phyloP scores from a whole-genome alignment of 2,329 filamentous ascomycete species.

The Cytospora schulzeri region DNA sequence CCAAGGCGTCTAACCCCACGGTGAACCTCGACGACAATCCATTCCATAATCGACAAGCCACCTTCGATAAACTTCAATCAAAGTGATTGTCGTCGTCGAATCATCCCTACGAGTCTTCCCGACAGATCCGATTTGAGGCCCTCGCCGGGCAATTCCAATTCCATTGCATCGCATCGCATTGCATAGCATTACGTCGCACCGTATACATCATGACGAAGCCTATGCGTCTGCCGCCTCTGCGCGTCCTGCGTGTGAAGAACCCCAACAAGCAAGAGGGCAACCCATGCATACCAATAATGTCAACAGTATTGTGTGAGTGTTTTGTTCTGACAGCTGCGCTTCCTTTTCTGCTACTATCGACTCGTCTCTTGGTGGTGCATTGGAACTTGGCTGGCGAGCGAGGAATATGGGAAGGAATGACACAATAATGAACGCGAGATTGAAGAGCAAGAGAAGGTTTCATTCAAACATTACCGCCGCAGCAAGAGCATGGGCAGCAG shows the following conservation, averaged over 20 bases:
- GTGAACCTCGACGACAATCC: neutral
- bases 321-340: constrained; percentile 17
- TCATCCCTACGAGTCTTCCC: neutral
- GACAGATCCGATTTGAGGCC: constrained; percentile 15
- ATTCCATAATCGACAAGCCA: neutral
- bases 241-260: constrained; percentile 55
- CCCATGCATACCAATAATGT: constrained; percentile 60
- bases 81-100: neutral
- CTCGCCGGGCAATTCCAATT: constrained; percentile 18
- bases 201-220: constrained; percentile 50
- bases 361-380: no score
- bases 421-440: neutral
- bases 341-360: neutral
- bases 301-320: constrained; percentile 56
- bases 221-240: constrained; percentile 60
- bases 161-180: neutral
- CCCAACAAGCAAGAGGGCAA: constrained; percentile 53
- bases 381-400: neutral
- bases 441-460: neutral
- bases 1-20: neutral
- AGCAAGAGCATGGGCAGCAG: neutral
- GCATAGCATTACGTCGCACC: neutral
- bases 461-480: no score
- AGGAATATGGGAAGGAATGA: neutral
- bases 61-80: neutral